Conservation (phyloP, 306 rosid genomes). For the Casuarina glauca region DNA sequence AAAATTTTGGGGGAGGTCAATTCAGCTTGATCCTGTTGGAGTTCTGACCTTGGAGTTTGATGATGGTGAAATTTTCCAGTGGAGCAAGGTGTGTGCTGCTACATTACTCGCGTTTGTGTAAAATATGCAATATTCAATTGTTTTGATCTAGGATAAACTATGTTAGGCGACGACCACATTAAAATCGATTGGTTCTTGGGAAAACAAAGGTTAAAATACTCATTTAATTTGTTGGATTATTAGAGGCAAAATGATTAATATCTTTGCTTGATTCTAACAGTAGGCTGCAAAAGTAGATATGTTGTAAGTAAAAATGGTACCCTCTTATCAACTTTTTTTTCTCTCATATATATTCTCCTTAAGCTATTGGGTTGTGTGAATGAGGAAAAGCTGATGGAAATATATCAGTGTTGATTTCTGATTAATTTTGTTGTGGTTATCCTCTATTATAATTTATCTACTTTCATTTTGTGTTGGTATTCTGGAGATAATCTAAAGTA, state of each 20-base stretch:
- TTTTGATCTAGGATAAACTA: background rate
- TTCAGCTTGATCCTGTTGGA: conserved; percentile 97
- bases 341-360: background rate
- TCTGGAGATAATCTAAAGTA: conserved; percentile 8
- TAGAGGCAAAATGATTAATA: background rate
- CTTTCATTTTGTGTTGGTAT: background rate
- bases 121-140: conserved; percentile 7
- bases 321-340: background rate
- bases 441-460: background rate
- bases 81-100: conserved; percentile 79
- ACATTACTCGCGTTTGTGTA: conserved; percentile 17
- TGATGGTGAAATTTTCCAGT: conserved; percentile 94
- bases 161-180: background rate
- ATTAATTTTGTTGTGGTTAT: background rate
- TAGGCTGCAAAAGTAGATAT: background rate
- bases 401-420: background rate
- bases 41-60: conserved; percentile 82
- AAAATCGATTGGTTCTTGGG: background rate
- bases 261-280: background rate
- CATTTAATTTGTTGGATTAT: background rate
- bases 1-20: conserved; percentile 96
- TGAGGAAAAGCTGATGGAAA: background rate
- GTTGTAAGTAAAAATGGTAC: no score
- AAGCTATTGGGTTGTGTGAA: background rate
- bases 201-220: background rate